Percentiles rank a stretch among this genome's conserved stretches.
Conservation (phyloP, 495 filamentous ascomycete genomes). For the Glonium stellatum region DNA sequence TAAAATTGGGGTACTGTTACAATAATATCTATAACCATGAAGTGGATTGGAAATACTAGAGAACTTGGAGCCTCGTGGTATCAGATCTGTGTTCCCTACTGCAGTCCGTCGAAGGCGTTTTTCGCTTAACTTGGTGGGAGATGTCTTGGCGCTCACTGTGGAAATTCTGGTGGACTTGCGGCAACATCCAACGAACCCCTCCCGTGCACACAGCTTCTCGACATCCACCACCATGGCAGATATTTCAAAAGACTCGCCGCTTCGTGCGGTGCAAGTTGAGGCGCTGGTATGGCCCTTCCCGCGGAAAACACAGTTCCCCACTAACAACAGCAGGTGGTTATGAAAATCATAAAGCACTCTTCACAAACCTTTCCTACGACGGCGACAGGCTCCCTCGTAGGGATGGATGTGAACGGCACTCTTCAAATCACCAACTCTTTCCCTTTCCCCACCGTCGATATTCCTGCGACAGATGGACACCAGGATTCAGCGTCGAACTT, state of each 20-base stretch:
- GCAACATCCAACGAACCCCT: neutral
- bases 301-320: slow-evolving; percentile 10
- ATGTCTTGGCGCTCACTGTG: neutral
- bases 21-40: no score
- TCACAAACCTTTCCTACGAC: slow-evolving; percentile 79
- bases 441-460: slow-evolving; percentile 82
- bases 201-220: neutral
- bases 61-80: no score
- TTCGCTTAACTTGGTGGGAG: neutral
- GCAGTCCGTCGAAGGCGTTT: no score
- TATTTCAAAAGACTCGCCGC: slow-evolving; percentile 18
- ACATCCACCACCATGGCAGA: slow-evolving; percentile 22
- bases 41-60: no score
- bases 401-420: slow-evolving; percentile 78
- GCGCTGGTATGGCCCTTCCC: slow-evolving; percentile 54
- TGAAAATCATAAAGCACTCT: slow-evolving; percentile 95
- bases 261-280: slow-evolving; percentile 62
- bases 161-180: neutral
- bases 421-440: slow-evolving; percentile 94
- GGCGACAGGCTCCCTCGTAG: slow-evolving; percentile 82
- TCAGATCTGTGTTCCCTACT: no score
- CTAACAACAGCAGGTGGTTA: slow-evolving; percentile 61
- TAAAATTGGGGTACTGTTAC: no score
- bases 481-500: slow-evolving; percentile 63
- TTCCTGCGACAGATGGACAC: slow-evolving; percentile 64